Conservation (phyloP, 371 early-diverging fungal species). For the Zopfochytrium polystomum region DNA sequence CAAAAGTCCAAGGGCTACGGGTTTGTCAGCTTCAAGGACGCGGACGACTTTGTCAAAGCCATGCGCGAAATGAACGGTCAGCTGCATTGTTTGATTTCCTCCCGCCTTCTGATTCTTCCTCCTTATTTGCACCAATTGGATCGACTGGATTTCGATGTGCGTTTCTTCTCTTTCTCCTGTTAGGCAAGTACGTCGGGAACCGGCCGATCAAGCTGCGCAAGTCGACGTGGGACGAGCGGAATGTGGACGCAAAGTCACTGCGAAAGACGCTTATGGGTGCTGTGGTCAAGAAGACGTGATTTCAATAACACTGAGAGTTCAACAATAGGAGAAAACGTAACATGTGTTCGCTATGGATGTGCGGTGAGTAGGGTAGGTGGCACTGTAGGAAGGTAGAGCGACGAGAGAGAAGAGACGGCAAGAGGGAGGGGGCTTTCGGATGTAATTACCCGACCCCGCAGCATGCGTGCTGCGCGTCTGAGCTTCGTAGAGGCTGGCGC, state of each 20-base stretch:
- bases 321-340: too few species aligned
- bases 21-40: conserved; percentile 69
- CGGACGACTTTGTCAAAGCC: conserved; percentile 79
- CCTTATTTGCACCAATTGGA: not conserved
- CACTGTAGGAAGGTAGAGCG: too few species aligned
- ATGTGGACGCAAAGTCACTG: conserved; percentile 61
- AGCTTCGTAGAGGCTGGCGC: too few species aligned
- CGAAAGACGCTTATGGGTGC: conserved; percentile 29
- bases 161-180: not conserved
- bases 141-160: not conserved
- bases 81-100: conserved; percentile 5
- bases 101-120: conserved; percentile 4
- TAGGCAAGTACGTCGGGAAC: conserved; percentile 94
- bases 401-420: too few species aligned
- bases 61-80: conserved; percentile 89
- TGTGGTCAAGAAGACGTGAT: conserved; percentile 23
- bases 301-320: too few species aligned
- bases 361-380: too few species aligned
- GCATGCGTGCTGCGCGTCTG: too few species aligned
- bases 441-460: too few species aligned
- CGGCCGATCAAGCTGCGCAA: conserved; percentile 91
- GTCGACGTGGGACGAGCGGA: conserved; percentile 92
- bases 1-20: conserved; percentile 53
- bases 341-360: too few species aligned
- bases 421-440: too few species aligned